Evolutionary conservation across 257 asterid genomes (phyloP), one percentile per base, ranked within the genome.

Genomic region (Cinchona pubescens): DNA sequence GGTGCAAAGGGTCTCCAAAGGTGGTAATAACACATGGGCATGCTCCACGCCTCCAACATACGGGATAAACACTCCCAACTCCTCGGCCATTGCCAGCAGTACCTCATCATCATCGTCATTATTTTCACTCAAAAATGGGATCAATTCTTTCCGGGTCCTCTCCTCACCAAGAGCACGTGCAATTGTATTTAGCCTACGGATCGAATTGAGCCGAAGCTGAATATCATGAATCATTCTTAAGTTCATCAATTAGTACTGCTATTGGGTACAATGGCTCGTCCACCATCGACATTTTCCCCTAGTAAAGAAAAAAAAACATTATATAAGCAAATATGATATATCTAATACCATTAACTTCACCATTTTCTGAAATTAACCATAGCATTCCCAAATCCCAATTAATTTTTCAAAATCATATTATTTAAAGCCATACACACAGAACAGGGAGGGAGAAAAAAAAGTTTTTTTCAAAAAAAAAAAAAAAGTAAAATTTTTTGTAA

Each of bases 81-180:
- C 98, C 67, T 94, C 97, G 4, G 97, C 97, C 97, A 94, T 94
- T 23, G 97, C 96, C 70, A 94, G 96, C 69, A 90, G 84, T 73
- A 90, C 97, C 86, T 94, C 98, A 37, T 94, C 97, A 43, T 94
- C 98, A 4, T 94, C 97, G 19, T 94, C 98, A 81, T 94, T 94
- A 87, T 94, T 94, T 83, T 94, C 98, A 10, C 96, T 89, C 73
- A 94, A 67, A 81, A 92, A 92, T 4, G 96, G 97, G 61, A 93
- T 88, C 77, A 92, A 74, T 86, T 92, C 98, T 85, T 93, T 93
- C 37, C 98, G 75, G 23, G 97, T 89, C 79, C 97, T 86, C 66
- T 94, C 98, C 85, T 92, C 98, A 71, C 98, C 97, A 19, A 94
- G 97, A 1, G 97, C 98, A 32, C 97, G 97, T 15, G 98, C 97